Base-by-base conservation (phyloP, 2,329 filamentous ascomycete species). In the Ophiostoma novo-ulmi region DNA sequence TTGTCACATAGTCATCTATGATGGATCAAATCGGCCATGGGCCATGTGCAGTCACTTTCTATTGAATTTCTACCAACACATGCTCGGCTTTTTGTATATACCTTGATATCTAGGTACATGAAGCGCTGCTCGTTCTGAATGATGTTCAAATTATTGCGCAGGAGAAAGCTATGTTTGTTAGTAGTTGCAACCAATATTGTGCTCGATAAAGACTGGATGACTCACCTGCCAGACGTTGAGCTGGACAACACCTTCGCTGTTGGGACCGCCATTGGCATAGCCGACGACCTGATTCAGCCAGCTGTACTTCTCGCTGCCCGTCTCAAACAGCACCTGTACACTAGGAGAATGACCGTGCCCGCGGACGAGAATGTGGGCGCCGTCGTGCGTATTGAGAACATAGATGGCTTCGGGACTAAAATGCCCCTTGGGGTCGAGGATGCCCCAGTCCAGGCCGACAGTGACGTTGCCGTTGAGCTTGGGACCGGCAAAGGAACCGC, bases 391-490 rank as follows among this genome's bases (percentile, higher is more conserved):
- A n/a, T 77, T 73, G 20, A 81, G 74, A n/a, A 78, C 77, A 58
- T 81, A 81, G 20, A 80, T 75, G 17, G 79, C 80, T 63, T 81
- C 78, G 0, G 80, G 79, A 70, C 77, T 79, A 74, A 81, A 81
- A 4, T 76, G 72, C 10, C 79, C 78, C 26, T 77, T 77, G 22
- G 72, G 73, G 71, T 80, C 78, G 0, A 77, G 78, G 20, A 80
- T 73, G 17, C 79, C 79, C 77, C 77, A 80, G 75, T 81, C 80
- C 7, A 79, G 76, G 17, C 80, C 80, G 14, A 77, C 74, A 8
- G 73, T 52, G 13, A 80, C 73, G 0, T 75, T 78, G 52, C 78
- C 79, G 72, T 39, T n/a, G 11, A 81, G 72, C 31, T 76, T 76
- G 2, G 80, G 80, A 0, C 80, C 80, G 1, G 76, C 73, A 31